Base-by-base conservation (phyloP, 768 basidiomycete genomes). In the Boletus bicolor region DNA sequence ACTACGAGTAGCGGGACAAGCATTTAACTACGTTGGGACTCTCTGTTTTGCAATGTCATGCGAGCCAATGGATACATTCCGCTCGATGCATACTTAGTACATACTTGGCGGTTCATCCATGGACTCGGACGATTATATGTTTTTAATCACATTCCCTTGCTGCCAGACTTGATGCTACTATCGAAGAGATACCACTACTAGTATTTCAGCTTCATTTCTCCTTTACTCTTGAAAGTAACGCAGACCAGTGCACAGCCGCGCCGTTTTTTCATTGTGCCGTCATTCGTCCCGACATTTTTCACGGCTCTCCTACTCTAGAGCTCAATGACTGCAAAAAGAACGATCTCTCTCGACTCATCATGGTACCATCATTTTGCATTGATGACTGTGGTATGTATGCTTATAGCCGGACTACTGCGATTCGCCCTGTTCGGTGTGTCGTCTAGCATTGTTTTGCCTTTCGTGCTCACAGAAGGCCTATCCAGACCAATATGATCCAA, bases 401-500 rank as follows among this genome's bases (percentile, higher is more conserved):
- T 79, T n/a, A 46, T 78, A 14, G 63, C 76, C 21, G 84, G 82
- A 17, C 38, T 80, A 30, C 55, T 76, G 41, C 75, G 78, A 45
- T 71, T 73, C 59, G 54, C 75, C 28, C 56, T 85, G 26, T 63
- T 75, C 44, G 82, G 82, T 84, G 50, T 46, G 78, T 49, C 47
- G 19, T 46, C 47, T 46, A 19, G 24, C 45, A 46, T 28, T 49
- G 39, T 58, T 4, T 17, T 51, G 55, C 32, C 38, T 48, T 39
- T 44, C 38, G n/a, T 28, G 28, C 44, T 65, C 52, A 56, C 21
- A 19, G 34, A 43, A 14, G 19, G 38, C 39, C 35, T 17, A 17
- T 44, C 32, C 39, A 93, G 93, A 91, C 70, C 80, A 78, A 68
- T 72, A 78, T 7, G 93, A 94, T 70, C 83, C 87, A 14, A 76